These are phyloP conservation scores for Colletotrichum sp. DNA, from an alignment of 2,329 filamentous ascomycete genomes.

Conservation along the genomic window DNA sequence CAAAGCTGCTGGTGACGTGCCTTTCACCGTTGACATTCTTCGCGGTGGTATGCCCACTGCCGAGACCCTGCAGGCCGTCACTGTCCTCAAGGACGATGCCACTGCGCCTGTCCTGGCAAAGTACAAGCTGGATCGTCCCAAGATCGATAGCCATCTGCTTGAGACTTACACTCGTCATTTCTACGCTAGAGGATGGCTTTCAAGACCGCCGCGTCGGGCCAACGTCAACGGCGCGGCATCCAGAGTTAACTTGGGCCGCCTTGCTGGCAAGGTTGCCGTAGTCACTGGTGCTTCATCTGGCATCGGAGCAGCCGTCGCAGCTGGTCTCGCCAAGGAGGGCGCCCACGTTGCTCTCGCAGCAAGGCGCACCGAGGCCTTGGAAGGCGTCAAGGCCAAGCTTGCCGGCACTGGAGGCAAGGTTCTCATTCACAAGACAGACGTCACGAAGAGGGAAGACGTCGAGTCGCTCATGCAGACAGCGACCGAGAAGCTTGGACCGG, in stretches of 20 bases:
- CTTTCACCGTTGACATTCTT: conserved; percentile 80
- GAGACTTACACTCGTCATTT: conserved; percentile 83
- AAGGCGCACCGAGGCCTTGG: conserved; percentile 71
- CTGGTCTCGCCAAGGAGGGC: conserved; percentile 72
- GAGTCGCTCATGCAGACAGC: conserved; percentile 67
- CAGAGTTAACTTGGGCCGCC: conserved; percentile 53
- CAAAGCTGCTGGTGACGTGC: conserved; percentile 67
- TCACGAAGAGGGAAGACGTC: conserved; percentile 71
- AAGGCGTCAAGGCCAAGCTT: conserved; percentile 68
- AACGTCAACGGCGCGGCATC: conserved; percentile 24
- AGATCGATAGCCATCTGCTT: conserved; percentile 72
- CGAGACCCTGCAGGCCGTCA: conserved; percentile 73
- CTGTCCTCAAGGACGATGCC: conserved; percentile 73
- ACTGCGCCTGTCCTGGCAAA: conserved; percentile 64
- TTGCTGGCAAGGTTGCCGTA: conserved; percentile 74
- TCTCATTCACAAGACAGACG: conserved; percentile 73
- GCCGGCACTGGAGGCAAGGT: conserved; percentile 63
- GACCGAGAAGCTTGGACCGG: conserved; percentile 67
- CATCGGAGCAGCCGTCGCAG: conserved; percentile 77
- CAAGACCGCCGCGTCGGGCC: conserved; percentile 61
- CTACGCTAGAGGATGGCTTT: conserved; percentile 80
- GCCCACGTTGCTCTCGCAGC: conserved; percentile 76
- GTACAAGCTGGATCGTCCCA: conserved; percentile 65
- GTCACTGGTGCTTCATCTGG: conserved; percentile 83
- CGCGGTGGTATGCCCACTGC: conserved; percentile 81